Base-by-base conservation (phyloP, 805 yeast species). In the Teunomyces kruisii region DNA sequence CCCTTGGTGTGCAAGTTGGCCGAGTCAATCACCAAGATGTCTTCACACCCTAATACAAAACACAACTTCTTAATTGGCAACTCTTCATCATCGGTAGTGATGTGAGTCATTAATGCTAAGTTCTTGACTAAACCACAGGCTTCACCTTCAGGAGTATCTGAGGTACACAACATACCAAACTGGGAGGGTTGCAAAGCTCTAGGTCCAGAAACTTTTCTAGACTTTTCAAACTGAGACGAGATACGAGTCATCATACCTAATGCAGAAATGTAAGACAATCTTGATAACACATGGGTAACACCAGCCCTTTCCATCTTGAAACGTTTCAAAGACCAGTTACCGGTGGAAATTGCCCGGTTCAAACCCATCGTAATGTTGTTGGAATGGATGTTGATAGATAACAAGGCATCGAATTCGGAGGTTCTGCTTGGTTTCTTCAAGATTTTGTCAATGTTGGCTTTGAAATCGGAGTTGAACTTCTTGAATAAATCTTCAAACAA, bases 241-340 rank as follows among this genome's bases (percentile, higher is more conserved):
- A 94, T 94, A 73, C 99, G 86, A 9, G 99, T 94, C 99, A 94
- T 94, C 99, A 94, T 94, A 58, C 99, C 99, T 49, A 94, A 72
- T 0, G 99, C 99, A 7, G 96, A 84, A 38, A 94, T 92, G 64
- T 89, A 94, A 15, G 96, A 87, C 47, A 94, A 71, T 60, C 99
- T 80, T 47, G 96, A 86, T 45, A 94, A 74, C 32, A 94, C 97
- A 64, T 94, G 99, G 3, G 99, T 94, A 42, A 94, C 99, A 70
- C 99, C 99, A 0, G 99, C 99, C 50, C 99, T 81, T 70, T 94
- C 99, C 99, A 94, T 94, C 84, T 91, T 92, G 76, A 94, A 94
- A 72, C 99, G 86, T 70, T 94, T 94, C 61, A 94, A 77, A 2
- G 97, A 89, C 99, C 99, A 94, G 65, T 94, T 94, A 56, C 99